Conservation (phyloP, 2,329 filamentous ascomycete genomes). For the Fusarium acutatum region DNA sequence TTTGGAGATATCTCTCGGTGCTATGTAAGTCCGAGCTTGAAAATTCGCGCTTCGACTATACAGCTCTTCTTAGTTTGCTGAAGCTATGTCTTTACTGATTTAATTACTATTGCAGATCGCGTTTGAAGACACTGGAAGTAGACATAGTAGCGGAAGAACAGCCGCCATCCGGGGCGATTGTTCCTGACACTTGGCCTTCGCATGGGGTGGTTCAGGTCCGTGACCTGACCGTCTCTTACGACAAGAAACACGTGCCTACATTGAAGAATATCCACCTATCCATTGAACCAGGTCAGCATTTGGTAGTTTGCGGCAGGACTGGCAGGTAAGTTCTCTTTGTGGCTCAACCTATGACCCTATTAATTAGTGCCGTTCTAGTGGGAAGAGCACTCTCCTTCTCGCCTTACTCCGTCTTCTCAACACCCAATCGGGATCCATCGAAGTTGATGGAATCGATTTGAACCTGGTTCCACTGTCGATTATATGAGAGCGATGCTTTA, state of each 20-base stretch:
- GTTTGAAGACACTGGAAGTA: background rate
- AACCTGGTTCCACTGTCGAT: fast-evolving
- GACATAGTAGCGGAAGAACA: background rate
- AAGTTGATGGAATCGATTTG: background rate
- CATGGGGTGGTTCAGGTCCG: background rate
- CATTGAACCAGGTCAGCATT: background rate
- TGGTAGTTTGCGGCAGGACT: background rate
- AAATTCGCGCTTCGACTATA: fast-evolving
- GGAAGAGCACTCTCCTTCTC: background rate
- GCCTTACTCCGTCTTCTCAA: background rate
- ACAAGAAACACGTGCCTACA: background rate
- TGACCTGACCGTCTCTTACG: background rate
- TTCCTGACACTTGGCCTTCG: background rate
- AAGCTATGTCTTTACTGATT: fast-evolving
- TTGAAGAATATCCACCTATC: background rate
- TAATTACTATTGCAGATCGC: fast-evolving
- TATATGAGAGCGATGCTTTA: background rate
- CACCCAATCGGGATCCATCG: background rate
- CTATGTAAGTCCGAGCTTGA: background rate
- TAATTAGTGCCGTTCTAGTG: background rate
- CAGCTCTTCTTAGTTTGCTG: background rate
- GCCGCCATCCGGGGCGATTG: fast-evolving
- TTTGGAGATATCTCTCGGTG: background rate
- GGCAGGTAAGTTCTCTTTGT: background rate
- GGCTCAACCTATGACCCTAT: fast-evolving